Evolutionary conservation across 2,329 filamentous ascomycete species (phyloP).

Genomic region (Ophioceras dolichostomum): DNA sequence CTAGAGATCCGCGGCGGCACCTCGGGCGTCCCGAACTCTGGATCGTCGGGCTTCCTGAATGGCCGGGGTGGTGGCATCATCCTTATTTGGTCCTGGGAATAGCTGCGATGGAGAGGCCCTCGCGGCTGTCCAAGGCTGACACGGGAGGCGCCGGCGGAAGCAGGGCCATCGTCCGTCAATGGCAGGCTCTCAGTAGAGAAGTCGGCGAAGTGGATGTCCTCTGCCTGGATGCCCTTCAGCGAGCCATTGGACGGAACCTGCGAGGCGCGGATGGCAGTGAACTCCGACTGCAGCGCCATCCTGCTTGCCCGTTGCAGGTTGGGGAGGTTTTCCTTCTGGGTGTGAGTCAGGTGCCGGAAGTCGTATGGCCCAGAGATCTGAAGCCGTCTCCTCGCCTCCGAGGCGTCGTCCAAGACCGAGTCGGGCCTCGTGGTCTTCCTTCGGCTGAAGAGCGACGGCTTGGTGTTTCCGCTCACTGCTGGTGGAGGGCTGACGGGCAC

Average conservation of each 20-base stretch:
- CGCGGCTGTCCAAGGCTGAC: neutral
- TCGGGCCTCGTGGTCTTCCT: constrained; percentile 27
- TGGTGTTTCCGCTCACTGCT: constrained; percentile 15
- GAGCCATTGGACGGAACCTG: constrained; percentile 21
- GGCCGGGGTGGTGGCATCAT: constrained; percentile 36
- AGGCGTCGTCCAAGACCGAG: constrained; percentile 10
- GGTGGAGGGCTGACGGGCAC: constrained; percentile 8
- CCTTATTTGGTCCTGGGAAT: constrained; percentile 37
- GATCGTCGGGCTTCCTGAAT: no score
- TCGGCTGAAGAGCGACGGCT: constrained; percentile 38
- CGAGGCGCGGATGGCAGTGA: constrained; percentile 25
- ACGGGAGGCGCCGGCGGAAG: neutral
- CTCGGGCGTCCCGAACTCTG: constrained; percentile 29
- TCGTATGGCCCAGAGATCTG: constrained; percentile 54
- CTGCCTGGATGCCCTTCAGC: constrained; percentile 22
- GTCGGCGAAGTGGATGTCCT: constrained; percentile 32
- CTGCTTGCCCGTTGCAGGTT: constrained; percentile 26
- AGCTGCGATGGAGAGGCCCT: constrained; percentile 26
- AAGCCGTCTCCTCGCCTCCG: constrained; percentile 24
- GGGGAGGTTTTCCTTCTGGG: constrained; percentile 33
- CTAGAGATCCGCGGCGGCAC: constrained; percentile 44
- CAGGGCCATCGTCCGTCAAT: no score
- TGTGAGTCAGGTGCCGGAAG: constrained; percentile 53
- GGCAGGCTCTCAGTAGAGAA: constrained; percentile 32
- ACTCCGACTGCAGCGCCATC: constrained; percentile 28